phyloP scores from a whole-genome alignment of 139 green algal species.

The Chlamydomonas sp. region DNA sequence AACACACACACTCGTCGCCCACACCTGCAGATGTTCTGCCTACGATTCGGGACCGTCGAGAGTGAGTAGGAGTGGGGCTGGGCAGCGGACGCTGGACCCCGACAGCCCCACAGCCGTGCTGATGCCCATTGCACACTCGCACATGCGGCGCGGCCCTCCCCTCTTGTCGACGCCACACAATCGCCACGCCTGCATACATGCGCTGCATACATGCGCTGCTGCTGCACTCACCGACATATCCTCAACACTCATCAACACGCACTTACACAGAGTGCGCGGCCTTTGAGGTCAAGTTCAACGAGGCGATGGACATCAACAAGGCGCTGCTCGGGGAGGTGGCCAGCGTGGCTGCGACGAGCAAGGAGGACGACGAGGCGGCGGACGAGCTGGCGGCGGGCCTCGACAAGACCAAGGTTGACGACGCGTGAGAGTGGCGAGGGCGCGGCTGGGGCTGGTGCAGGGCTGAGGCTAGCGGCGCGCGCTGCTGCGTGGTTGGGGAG shows the following conservation, averaged over 20 bases:
- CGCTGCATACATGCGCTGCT: too few species aligned
- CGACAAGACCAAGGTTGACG: too few species aligned
- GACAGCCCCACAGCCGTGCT: not conserved
- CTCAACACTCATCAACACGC: not conserved
- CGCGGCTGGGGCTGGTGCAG: too few species aligned
- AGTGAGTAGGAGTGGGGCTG: too few species aligned
- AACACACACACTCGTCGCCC: too few species aligned
- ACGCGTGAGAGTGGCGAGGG: too few species aligned
- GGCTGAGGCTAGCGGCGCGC: too few species aligned
- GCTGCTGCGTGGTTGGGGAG: too few species aligned
- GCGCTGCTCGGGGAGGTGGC: slow-evolving; percentile 25
- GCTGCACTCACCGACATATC: not conserved
- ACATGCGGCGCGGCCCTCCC: too few species aligned
- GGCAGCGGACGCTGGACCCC: too few species aligned
- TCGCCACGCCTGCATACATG: not conserved
- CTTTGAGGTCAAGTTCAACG: slow-evolving; percentile 75
- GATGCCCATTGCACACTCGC: not conserved
- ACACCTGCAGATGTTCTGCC: slow-evolving; percentile 86
- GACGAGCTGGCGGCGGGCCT: slow-evolving; percentile 12
- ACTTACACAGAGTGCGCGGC: slow-evolving; percentile 57
- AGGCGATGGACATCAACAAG: slow-evolving; percentile 54
- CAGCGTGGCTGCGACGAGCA: not conserved
- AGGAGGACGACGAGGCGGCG: slow-evolving; percentile 6
- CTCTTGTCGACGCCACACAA: not conserved
- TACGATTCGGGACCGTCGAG: slow-evolving; percentile 79